These are phyloP conservation scores for Penicillium maclennaniae DNA, from an alignment of 495 filamentous ascomycete genomes.

Conservation along the genomic window DNA sequence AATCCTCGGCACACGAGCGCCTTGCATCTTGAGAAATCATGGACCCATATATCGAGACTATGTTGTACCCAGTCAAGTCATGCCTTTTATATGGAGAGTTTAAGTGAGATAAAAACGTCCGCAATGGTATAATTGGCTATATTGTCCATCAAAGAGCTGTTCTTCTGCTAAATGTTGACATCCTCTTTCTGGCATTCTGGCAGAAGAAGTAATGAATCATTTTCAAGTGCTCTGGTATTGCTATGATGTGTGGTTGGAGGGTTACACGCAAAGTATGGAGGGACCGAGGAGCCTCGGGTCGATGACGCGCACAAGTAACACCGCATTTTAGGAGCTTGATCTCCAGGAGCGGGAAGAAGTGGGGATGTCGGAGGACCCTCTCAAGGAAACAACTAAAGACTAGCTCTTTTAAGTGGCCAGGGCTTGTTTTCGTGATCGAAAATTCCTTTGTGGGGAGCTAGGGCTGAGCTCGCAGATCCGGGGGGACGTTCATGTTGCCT, in stretches of 20 bases:
- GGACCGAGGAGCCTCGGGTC: slow-evolving; percentile 1
- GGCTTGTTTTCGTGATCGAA: not conserved
- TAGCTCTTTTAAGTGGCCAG: not conserved
- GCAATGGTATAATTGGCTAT: too few species aligned
- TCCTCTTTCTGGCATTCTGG: not conserved
- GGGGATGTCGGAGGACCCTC: not conserved
- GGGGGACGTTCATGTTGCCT: not conserved
- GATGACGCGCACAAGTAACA: slow-evolving; percentile 28
- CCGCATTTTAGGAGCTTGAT: not conserved
- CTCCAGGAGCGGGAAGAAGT: not conserved
- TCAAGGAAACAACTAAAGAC: not conserved
- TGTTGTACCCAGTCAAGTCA: too few species aligned
- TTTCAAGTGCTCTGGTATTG: not conserved
- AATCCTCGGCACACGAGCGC: slow-evolving; percentile 1
- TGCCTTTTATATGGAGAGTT: too few species aligned
- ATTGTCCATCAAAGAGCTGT: not conserved
- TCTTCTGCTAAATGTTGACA: not conserved
- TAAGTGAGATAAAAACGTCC: too few species aligned
- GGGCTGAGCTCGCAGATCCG: not conserved
- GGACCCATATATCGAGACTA: not conserved
- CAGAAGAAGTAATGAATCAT: not conserved
- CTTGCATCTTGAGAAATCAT: slow-evolving; percentile 1
- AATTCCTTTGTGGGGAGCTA: not conserved
- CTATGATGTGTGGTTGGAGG: slow-evolving; percentile 1
- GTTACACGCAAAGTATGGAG: slow-evolving; percentile 11